A percentile compares a stretch with the other conserved stretches of the same genome.
These are phyloP conservation scores for Colletotrichum phormii DNA, from an alignment of 2,329 filamentous ascomycete genomes.

Conservation along the genomic window DNA sequence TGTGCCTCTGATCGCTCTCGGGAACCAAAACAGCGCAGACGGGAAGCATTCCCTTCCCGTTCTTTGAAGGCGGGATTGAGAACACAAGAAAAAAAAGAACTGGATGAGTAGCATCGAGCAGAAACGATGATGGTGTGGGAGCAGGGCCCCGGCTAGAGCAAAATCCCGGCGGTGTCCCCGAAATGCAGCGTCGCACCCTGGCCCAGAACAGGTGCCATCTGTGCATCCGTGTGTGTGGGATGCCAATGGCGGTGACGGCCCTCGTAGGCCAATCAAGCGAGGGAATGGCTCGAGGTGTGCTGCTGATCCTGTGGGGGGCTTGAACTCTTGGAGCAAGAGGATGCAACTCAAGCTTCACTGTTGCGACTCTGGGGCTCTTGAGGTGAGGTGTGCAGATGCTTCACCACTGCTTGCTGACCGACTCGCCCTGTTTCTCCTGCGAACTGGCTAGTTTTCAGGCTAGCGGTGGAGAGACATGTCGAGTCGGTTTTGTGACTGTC, in stretches of 20 bases:
- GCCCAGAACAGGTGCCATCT: slow-evolving; percentile 10
- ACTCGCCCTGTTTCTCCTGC: slow-evolving; percentile 5
- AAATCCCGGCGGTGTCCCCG: slow-evolving; percentile 18
- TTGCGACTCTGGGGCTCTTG: background rate
- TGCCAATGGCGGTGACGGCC: slow-evolving; percentile 15
- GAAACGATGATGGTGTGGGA: slow-evolving; percentile 1
- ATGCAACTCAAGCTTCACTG: background rate
- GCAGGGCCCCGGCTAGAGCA: background rate
- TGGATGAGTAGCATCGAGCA: slow-evolving; percentile 1
- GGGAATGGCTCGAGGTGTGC: background rate
- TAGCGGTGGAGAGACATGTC: background rate
- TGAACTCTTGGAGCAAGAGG: background rate
- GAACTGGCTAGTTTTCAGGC: background rate
- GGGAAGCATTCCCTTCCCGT: background rate
- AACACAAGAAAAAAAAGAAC: background rate
- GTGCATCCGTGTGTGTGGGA: slow-evolving; percentile 15
- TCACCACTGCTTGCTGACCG: background rate
- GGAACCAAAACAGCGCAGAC: slow-evolving; percentile 5
- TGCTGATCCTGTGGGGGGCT: slow-evolving; percentile 1
- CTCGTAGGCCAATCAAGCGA: background rate
- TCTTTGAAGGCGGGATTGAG: background rate
- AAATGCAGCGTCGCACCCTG: slow-evolving; percentile 28
- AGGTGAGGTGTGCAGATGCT: too few relatives aligned
- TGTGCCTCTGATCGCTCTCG: background rate
- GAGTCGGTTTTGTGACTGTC: background rate